Percentiles rank a stretch among this genome's conserved stretches.
Evolutionary conservation across 179 eudicot genomes (phyloP).

Genomic region (Nepenthes alata): DNA sequence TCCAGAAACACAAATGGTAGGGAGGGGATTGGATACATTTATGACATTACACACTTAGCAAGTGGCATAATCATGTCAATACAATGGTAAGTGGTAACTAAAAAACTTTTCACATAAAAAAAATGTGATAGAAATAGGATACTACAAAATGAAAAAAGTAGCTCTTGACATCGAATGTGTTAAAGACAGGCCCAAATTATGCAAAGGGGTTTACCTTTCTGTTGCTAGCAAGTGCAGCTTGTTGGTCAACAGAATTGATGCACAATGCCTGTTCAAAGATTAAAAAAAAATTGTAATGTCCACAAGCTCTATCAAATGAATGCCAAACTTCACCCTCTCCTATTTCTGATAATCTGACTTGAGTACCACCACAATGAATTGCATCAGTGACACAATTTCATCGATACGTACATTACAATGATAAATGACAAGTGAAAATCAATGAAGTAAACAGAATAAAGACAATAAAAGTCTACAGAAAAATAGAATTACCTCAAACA

Average conservation of each 20-base stretch:
- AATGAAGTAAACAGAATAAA: slow-evolving; percentile 2
- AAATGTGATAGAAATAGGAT: not conserved
- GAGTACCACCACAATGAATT: not conserved
- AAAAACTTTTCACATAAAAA: no score
- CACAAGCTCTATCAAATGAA: not conserved
- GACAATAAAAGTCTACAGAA: not conserved
- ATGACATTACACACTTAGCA: no score
- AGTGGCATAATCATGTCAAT: not conserved
- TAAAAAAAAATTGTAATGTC: not conserved
- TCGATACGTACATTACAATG: not conserved
- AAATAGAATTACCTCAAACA: slow-evolving; percentile 54
- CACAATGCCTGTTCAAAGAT: slow-evolving; percentile 67
- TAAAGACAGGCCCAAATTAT: slow-evolving; percentile 4
- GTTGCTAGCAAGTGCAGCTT: slow-evolving; percentile 78
- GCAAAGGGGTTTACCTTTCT: slow-evolving; percentile 47
- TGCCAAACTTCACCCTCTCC: not conserved
- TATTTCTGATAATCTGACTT: not conserved
- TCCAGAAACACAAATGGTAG: no score
- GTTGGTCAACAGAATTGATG: slow-evolving; percentile 60
- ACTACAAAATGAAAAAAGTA: slow-evolving; percentile 1
- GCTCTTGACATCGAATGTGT: slow-evolving; percentile 1
- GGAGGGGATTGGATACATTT: no score
- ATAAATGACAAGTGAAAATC: not conserved
- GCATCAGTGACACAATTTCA: not conserved
- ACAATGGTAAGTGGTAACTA: not conserved